Evolutionary conservation across 306 rosid genomes (phyloP), one percentile per base, ranked within the genome.

Genomic region (Cyamopsis tetragonoloba): DNA sequence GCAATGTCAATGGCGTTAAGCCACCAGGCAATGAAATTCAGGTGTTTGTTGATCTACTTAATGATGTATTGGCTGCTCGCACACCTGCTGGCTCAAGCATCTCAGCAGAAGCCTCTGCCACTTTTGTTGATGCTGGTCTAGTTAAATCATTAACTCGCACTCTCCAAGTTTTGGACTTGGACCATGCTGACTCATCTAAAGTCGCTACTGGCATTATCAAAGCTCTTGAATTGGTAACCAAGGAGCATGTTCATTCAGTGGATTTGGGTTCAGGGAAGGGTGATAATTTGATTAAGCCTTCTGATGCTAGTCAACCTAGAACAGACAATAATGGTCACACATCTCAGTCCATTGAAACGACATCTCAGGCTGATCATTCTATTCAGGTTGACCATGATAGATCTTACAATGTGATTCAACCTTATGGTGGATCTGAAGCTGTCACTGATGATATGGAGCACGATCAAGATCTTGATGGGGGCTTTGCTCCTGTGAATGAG

Each of bases 401-500:
- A 75, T 51, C 96, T 56, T 89, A 80, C 77, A 83, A 72, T 59
- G 81, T 74, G 22, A 68, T 79, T 57, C 95, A 80, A 43, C 74
- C 92, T 34, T 86, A 77, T 86, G 96, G 86, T 79, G 96, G 95
- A 22, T 92, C 98, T 49, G 92, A 87, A 85, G 95, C 93, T 71
- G 85, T 87, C 65, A 87, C 92, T 48, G 96, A 89, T 79, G 96
- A 86, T 86, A 92, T 92, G 98, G 98, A 92, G 28, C 98, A 92
- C 14, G 98, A 89, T 77, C 96, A 89, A 76, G 96, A 89, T 82
- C 84, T 89, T 70, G 95, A 70, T 69, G 89, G 88, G 39, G 81
- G 85, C 77, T 89, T 83, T 76, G 81, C 79, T 79, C 83, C 91
- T 64, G 72, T 88, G 44, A 67, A 79, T 19, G 96, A 80, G 68